Evolutionary conservation across 1,284 basidiomycete species (phyloP).

Genomic region (Papiliotrema terrestris): DNA sequence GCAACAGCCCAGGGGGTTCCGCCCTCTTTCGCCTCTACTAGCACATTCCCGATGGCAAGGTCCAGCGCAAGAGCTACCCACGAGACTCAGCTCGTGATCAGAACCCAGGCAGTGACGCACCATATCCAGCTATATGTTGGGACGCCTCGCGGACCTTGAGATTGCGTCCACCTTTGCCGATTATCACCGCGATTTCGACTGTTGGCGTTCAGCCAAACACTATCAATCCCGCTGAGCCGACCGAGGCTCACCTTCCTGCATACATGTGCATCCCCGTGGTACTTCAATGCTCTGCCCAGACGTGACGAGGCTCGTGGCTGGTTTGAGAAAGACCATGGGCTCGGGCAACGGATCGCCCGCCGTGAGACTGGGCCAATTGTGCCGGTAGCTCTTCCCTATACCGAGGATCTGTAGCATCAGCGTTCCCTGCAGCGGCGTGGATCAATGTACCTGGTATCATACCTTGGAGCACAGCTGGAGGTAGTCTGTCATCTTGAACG

Average conservation of each 20-base stretch:
- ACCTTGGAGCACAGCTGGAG: no score
- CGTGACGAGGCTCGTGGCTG: neutral
- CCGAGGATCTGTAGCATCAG: neutral
- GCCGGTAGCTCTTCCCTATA: conserved; percentile 3
- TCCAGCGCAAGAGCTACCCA: neutral
- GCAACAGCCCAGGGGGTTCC: conserved; percentile 1
- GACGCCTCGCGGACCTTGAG: neutral
- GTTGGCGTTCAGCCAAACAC: neutral
- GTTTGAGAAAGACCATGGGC: conserved; percentile 3
- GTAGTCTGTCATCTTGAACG: no score
- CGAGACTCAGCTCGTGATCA: no score
- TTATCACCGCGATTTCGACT: conserved; percentile 3
- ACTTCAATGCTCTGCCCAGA: neutral
- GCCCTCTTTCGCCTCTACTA: neutral
- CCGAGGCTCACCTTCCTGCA: neutral
- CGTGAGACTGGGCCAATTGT: neutral
- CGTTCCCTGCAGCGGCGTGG: no score
- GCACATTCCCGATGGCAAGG: neutral
- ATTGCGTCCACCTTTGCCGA: conserved; percentile 1
- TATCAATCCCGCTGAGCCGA: no score
- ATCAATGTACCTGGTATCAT: no score
- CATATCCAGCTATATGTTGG: neutral
- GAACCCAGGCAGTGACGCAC: neutral
- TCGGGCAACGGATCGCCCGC: neutral
- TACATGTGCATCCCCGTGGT: neutral